Conservation (phyloP, 768 basidiomycete genomes). For the Suillus placidus region DNA sequence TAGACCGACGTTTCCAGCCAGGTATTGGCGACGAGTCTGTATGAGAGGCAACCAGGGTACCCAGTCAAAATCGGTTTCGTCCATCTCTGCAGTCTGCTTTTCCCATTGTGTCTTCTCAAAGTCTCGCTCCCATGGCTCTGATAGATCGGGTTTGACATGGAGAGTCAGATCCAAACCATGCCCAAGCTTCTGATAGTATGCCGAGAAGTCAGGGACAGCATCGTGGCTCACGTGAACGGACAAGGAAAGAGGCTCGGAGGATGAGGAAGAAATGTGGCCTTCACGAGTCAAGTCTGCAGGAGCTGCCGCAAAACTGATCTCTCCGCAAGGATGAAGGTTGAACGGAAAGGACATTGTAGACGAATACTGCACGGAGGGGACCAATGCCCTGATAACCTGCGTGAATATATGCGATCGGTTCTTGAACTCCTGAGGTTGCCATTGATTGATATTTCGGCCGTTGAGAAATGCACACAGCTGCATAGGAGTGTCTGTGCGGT, state of each 20-base stretch:
- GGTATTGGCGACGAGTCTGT: not conserved
- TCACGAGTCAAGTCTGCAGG: not conserved
- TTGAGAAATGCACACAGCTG: not conserved
- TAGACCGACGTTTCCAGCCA: not conserved
- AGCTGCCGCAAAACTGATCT: not conserved
- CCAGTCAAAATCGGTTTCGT: constrained; percentile 8
- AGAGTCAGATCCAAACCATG: not conserved
- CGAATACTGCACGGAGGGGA: not conserved
- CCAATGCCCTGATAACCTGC: not conserved
- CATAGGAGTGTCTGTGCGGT: constrained; percentile 9
- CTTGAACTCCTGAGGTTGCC: not conserved
- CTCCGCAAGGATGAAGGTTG: not conserved
- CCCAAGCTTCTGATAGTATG: constrained; percentile 2
- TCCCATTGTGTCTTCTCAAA: not conserved
- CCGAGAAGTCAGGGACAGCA: not conserved
- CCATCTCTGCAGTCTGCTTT: no score
- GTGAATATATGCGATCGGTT: not conserved
- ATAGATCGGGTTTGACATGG: not conserved
- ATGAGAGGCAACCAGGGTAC: not conserved
- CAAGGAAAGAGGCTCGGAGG: constrained; percentile 3
- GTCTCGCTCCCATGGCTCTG: not conserved
- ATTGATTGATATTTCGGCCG: not conserved
- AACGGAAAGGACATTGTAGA: no score
- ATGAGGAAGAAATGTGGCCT: not conserved
- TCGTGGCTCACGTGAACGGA: not conserved